Conservation (phyloP, 163 green algal genomes). For the Chloromonas sp. region DNA sequence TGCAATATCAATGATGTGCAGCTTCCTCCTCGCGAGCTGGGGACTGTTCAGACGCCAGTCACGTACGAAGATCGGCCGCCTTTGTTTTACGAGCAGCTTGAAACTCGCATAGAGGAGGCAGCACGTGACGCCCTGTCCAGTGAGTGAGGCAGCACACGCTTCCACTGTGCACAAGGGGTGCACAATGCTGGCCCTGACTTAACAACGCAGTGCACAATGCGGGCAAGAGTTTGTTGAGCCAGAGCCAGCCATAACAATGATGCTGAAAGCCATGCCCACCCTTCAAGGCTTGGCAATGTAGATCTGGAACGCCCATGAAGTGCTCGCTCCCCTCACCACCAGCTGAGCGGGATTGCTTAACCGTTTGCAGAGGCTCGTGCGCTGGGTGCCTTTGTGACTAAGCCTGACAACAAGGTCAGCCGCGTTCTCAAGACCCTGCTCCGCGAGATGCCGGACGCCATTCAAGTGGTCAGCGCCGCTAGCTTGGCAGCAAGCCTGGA, state of each 20-base stretch:
- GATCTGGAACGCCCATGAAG: too few relatives aligned
- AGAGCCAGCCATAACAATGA: too few relatives aligned
- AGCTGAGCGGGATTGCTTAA: too few relatives aligned
- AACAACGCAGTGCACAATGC: too few relatives aligned
- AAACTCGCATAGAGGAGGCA: slow-evolving; percentile 46
- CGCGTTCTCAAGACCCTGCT: slow-evolving; percentile 52
- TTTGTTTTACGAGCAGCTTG: slow-evolving; percentile 45
- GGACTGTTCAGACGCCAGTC: slow-evolving; percentile 31
- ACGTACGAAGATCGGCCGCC: slow-evolving; percentile 35
- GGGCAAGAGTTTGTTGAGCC: too few relatives aligned
- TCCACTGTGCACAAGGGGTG: too few relatives aligned
- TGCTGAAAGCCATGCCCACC: too few relatives aligned
- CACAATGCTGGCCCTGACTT: too few relatives aligned
- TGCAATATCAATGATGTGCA: background rate
- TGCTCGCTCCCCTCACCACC: too few relatives aligned
- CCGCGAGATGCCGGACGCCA: slow-evolving; percentile 26
- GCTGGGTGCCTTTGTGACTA: slow-evolving; percentile 38
- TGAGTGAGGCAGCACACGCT: slow-evolving; percentile 9
- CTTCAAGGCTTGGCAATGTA: too few relatives aligned
- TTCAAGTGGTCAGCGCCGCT: slow-evolving; percentile 21
- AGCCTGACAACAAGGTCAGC: slow-evolving; percentile 50
- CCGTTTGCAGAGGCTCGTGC: slow-evolving; percentile 36
- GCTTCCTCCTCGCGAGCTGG: slow-evolving; percentile 36
- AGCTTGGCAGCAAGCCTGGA: slow-evolving; percentile 32
- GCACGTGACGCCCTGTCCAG: slow-evolving; percentile 36